Conservation (phyloP, 495 filamentous ascomycete genomes). For the Xylaria telfairii region DNA sequence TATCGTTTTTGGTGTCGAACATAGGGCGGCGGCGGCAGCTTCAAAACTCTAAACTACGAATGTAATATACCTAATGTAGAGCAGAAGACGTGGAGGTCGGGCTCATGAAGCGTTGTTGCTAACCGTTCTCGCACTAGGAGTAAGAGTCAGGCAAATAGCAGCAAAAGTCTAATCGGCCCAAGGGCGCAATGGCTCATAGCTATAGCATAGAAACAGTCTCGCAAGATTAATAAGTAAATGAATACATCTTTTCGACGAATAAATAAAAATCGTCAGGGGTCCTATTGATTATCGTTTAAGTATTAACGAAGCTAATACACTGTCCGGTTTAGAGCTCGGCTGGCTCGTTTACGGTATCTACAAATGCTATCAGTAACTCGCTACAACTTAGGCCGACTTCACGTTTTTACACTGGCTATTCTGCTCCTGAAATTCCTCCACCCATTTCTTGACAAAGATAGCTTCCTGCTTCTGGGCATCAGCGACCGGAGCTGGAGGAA, state of each 20-base stretch:
- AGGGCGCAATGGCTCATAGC: background rate
- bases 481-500: constrained; percentile 61
- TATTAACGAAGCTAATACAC: background rate
- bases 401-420: constrained; percentile 15
- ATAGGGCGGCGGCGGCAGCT: background rate
- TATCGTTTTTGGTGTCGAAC: constrained; percentile 26
- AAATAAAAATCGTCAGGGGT: background rate
- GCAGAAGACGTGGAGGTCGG: background rate
- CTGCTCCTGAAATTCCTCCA: constrained; percentile 55
- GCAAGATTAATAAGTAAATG: background rate
- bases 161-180: background rate
- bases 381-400: constrained; percentile 8
- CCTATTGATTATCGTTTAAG: constrained; percentile 2
- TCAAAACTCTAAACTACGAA: background rate
- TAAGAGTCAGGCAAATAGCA: background rate
- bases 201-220: background rate
- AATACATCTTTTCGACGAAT: background rate
- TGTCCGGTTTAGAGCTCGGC: constrained; percentile 21
- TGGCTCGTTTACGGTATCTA: constrained; percentile 21
- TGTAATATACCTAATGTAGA: background rate
- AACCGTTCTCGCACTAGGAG: background rate
- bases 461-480: constrained; percentile 61
- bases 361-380: constrained; percentile 23
- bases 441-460: constrained; percentile 68
- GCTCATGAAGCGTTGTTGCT: background rate